Conservation (phyloP, 1,284 basidiomycete genomes). For the Ustilago xerochloae region DNA sequence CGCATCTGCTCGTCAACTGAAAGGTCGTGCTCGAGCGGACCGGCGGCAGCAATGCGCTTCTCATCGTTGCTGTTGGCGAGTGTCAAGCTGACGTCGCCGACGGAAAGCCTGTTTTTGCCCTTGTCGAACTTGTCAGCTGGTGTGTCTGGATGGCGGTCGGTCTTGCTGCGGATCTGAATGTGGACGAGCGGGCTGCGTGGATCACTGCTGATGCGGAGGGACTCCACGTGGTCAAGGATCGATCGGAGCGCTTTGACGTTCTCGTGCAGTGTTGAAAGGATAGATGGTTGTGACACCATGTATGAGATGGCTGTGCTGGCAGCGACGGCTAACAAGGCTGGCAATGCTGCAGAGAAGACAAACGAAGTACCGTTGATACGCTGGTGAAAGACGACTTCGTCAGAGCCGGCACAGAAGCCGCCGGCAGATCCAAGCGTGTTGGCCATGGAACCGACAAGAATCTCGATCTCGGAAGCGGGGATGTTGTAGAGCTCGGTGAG, state of each 20-base stretch:
- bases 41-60: slow-evolving; percentile 20
- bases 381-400: slow-evolving; percentile 85
- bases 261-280: slow-evolving; percentile 80
- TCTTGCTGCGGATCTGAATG: slow-evolving; percentile 74
- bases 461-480: slow-evolving; percentile 74
- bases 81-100: slow-evolving; percentile 40
- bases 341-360: slow-evolving; percentile 95
- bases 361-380: slow-evolving; percentile 96
- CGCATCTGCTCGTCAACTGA: slow-evolving; percentile 54
- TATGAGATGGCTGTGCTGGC: slow-evolving; percentile 85
- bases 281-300: slow-evolving; percentile 75
- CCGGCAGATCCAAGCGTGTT: slow-evolving; percentile 85
- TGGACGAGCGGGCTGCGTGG: slow-evolving; percentile 87
- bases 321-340: slow-evolving; percentile 86
- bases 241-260: slow-evolving; percentile 81
- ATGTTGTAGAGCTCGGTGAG: slow-evolving; percentile 93
- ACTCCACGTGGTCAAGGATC: slow-evolving; percentile 80
- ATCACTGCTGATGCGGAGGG: slow-evolving; percentile 84
- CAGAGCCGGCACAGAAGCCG: slow-evolving; percentile 93
- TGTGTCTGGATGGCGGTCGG: slow-evolving; percentile 57
- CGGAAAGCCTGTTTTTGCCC: slow-evolving; percentile 40
- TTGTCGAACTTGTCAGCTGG: slow-evolving; percentile 50
- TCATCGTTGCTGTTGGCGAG: slow-evolving; percentile 32
- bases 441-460: slow-evolving; percentile 81
- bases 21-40: slow-evolving; percentile 48